Conservation (phyloP, 2,329 filamentous ascomycete species). For the Pezicula rhizophila region DNA sequence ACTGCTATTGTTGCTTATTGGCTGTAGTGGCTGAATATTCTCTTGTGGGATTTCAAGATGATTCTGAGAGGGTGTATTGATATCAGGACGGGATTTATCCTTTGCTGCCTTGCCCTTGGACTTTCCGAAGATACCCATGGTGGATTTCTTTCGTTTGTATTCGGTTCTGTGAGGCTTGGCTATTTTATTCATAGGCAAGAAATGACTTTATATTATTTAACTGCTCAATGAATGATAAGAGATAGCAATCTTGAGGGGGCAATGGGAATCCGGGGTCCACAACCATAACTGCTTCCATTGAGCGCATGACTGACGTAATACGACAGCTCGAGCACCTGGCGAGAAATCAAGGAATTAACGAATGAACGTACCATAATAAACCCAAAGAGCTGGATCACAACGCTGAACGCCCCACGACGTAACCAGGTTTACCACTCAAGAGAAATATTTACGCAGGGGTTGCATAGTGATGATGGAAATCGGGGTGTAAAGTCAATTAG, state of each 20-base stretch:
- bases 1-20: slow-evolving; percentile 3
- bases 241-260: not conserved
- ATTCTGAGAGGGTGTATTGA: not conserved
- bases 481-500: too few species aligned
- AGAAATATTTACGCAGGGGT: too few species aligned
- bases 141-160: not conserved
- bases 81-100: not conserved
- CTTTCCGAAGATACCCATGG: slow-evolving; percentile 1
- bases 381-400: not conserved
- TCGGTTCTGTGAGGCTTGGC: not conserved
- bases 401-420: not conserved
- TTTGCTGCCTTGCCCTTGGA: not conserved
- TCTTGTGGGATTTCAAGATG: not conserved
- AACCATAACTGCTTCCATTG: not conserved
- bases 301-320: not conserved
- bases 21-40: not conserved
- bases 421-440: not conserved
- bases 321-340: not conserved
- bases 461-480: too few species aligned
- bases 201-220: not conserved
- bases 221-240: not conserved
- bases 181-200: not conserved
- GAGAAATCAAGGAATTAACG: not conserved
- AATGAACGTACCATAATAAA: not conserved
- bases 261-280: not conserved